phyloP scores from a whole-genome alignment of 768 basidiomycete genomes.

The Phallus indusiatus region DNA sequence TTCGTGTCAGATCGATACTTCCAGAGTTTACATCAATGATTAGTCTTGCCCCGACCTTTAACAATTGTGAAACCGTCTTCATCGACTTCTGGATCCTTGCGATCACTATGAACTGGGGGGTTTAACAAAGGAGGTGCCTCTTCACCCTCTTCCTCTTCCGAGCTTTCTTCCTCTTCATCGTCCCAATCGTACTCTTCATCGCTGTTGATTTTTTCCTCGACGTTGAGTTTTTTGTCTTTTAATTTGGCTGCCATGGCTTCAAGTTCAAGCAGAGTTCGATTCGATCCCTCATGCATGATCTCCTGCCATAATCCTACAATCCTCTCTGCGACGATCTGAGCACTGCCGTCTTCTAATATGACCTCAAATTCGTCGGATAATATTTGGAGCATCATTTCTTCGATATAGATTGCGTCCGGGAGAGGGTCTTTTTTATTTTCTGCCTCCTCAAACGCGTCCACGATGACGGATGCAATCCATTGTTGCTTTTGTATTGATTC shows the following conservation, averaged over 20 bases:
- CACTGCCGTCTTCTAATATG: conserved; percentile 76
- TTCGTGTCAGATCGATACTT: not conserved
- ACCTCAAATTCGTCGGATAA: conserved; percentile 86
- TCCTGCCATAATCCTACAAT: conserved; percentile 55
- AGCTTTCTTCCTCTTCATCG: conserved; percentile 38
- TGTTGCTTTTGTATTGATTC: conserved; percentile 61
- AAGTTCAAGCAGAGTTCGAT: conserved; percentile 44
- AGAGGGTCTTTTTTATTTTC: conserved; percentile 35
- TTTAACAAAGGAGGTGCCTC: conserved; percentile 50
- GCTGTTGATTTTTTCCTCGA: conserved; percentile 33
- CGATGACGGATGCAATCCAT: conserved; percentile 76
- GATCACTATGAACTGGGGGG: conserved; percentile 21
- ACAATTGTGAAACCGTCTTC: conserved; percentile 91
- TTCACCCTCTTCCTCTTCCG: conserved; percentile 31
- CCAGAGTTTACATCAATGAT: not conserved
- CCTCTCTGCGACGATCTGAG: conserved; percentile 62
- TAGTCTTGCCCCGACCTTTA: conserved; percentile 22
- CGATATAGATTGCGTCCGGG: conserved; percentile 69
- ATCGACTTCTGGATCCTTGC: conserved; percentile 67
- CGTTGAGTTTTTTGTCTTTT: conserved; percentile 45
- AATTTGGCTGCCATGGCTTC: conserved; percentile 54
- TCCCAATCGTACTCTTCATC: conserved; percentile 20
- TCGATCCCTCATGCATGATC: conserved; percentile 28
- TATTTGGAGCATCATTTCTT: conserved; percentile 71
- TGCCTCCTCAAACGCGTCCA: conserved; percentile 51